Evolutionary conservation across 306 rosid genomes (phyloP), one percentile per base, ranked within the genome.

Genomic region (Cyclanthera cordifolia): DNA sequence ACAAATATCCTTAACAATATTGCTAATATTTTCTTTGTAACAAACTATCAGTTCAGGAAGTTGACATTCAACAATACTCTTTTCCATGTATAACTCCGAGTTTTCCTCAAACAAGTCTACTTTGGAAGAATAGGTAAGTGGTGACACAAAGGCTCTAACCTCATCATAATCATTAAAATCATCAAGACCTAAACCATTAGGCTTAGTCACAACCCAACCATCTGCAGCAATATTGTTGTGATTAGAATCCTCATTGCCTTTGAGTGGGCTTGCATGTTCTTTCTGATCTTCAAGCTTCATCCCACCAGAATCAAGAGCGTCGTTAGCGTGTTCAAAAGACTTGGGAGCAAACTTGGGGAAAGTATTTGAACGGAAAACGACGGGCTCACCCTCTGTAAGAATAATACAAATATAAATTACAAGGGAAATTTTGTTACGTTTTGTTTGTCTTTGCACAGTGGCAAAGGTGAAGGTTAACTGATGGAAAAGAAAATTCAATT

Each of bases 1-100:
- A 51, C 96, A 86, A 52, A 94, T 94, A 69, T 90, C 97, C 81
- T 94, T 94, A 46, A 94, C 78, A 41, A 61, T 79, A 79, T 78
- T 77, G 75, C 76, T 78, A 80, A 24, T 67, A 66, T 74, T 82
- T 70, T 85, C 96, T 60, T 75, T 82, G 81, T 75, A 89, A 71
- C 88, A 77, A 70, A 83, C 85, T 43, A 67, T 81, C 47, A 78
- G 25, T 60, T 89, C 85, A 16, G 95, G 89, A 69, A 79, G 67
- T 76, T 83, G 88, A 69, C 81, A 93, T 74, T 84, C 91, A 16
- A 69, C 57, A 27, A 82, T 77, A 66, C 85, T 80, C 78, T 78
- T 85, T 74, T 86, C 95, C 75, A 68, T 77, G 73, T 53, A 83
- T 69, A 57, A 47, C 48, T 84, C 80, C 3, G 81, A 41, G 48